Evolutionary conservation across 495 filamentous ascomycete genomes (phyloP).

Genomic region (Xylaria flabelliformis): DNA sequence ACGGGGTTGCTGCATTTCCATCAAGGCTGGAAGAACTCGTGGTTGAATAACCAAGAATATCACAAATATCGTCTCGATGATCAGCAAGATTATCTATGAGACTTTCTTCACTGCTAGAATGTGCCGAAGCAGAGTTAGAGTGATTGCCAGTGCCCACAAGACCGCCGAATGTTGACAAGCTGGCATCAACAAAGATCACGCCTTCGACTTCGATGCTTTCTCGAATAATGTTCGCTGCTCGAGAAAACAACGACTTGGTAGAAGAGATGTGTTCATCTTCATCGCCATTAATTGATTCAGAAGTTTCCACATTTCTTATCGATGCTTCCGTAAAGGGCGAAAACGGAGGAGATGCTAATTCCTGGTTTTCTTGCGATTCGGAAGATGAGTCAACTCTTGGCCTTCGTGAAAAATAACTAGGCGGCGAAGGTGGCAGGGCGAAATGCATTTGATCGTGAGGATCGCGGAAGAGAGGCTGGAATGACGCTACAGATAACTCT

Average conservation of each 20-base stretch:
- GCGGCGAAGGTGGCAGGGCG: neutral
- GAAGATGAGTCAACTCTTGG: neutral
- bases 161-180: neutral
- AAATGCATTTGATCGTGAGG: neutral
- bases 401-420: neutral
- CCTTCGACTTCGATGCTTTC: neutral
- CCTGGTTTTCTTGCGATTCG: neutral
- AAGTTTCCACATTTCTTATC: neutral
- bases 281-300: neutral
- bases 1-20: neutral
- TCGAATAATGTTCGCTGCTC: neutral
- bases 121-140: neutral
- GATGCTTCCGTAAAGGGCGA: neutral
- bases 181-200: neutral
- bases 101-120: neutral
- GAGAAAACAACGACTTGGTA: neutral
- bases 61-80: neutral
- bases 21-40: neutral
- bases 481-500: neutral
- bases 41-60: neutral
- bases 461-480: neutral
- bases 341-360: neutral
- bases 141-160: neutral
- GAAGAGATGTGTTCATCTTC: neutral
- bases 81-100: neutral